Evolutionary conservation across 306 rosid species (phyloP), one percentile per base, ranked within the genome.

Genomic region (Quercus berberidifolia): DNA sequence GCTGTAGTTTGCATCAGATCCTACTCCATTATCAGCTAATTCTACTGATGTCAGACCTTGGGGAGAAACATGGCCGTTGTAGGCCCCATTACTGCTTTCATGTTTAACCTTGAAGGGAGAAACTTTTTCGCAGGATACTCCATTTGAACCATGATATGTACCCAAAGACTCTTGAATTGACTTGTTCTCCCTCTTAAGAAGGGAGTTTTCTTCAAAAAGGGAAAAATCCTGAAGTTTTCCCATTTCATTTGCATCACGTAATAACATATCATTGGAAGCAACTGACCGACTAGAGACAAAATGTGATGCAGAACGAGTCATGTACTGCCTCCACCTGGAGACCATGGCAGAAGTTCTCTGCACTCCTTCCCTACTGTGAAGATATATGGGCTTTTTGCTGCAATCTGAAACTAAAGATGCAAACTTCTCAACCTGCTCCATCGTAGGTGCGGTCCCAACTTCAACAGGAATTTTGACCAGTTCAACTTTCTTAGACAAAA

Each of bases 291-390:
- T 83, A 76, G 89, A 78, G 83, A 81, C 82, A 72, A 26, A 11
- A 15, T 74, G 91, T 43, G 87, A 78, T 73, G 79, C 78, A 74
- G 74, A 73, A 71, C 83, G 96, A 83, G 81, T 75, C 83, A 81
- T 84, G 84, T 87, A 87, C 75, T 91, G 93, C 86, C 89, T 91
- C 99, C 98, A 95, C 80, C 98, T 88, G 73, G 99, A 93, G 76
- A 95, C 83, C 99, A 95, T 91, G 76, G 97, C 93, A 71, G 94
- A 93, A 38, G 98, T 85, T 88, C 99, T 93, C 94, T 85, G 58
- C 58, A 86, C 79, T 78, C 99, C 99, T 88, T 95, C 99, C 82
- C 87, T 89, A 84, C 98, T 89, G 75, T 95, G 98, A 82, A 95
- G 92, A 91, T 91, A 95, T 70, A 95, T 86, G 5, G 92, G 96